Evolutionary conservation across 345 rosid genomes (phyloP).

Genomic region (Microcos paniculata): DNA sequence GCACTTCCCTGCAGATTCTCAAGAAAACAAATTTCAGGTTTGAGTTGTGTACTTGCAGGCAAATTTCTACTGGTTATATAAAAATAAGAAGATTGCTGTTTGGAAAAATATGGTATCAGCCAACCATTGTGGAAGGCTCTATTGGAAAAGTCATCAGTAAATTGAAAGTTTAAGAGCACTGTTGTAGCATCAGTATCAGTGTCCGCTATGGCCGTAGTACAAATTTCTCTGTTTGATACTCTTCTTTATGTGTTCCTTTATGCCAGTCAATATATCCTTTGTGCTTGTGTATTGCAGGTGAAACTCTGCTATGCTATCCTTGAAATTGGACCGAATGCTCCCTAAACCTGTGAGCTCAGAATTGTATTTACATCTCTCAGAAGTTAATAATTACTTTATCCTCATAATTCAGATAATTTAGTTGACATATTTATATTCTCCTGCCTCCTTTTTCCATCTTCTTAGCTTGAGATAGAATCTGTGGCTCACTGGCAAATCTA

Average conservation of each 20-base stretch:
- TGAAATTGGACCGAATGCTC: constrained; percentile 7
- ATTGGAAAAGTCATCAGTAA: not conserved
- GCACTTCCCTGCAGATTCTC: constrained; percentile 2
- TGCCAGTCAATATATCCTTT: not conserved
- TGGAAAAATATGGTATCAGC: not conserved
- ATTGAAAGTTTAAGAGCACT: not conserved
- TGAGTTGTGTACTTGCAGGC: constrained; percentile 17
- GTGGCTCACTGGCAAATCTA: not conserved
- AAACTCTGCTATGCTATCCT: not conserved
- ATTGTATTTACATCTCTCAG: not conserved
- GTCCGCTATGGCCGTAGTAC: not conserved
- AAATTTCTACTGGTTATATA: not conserved
- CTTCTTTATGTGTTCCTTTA: not conserved
- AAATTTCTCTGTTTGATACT: not conserved
- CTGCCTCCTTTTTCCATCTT: not conserved
- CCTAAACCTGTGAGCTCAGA: not conserved
- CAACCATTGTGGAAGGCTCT: too few relatives aligned
- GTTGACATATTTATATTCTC: not conserved
- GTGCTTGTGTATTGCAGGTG: not conserved
- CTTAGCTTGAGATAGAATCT: not conserved
- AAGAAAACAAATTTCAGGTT: constrained; percentile 33
- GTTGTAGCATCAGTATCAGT: not conserved
- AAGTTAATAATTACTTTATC: constrained; percentile 5
- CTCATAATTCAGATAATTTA: not conserved
- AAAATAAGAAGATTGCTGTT: not conserved